phyloP scores from a whole-genome alignment of 352 stramenopile species.

The Phytophthora agathidicida region DNA sequence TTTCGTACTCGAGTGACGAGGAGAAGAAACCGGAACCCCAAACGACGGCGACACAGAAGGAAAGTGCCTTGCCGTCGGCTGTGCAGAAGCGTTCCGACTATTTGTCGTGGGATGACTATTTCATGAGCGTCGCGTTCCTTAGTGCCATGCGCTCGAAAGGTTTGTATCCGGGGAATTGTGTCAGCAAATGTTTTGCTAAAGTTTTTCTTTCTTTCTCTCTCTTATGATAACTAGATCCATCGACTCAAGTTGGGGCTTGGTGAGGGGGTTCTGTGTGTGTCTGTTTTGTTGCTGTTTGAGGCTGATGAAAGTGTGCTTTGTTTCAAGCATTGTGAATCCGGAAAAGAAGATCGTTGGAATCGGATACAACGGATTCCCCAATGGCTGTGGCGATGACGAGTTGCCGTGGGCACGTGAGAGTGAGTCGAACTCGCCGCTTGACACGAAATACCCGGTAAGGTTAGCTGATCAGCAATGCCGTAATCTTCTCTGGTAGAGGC shows the following conservation, averaged over 20 bases:
- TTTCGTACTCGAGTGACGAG: conserved; percentile 3
- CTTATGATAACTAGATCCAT: conserved; percentile 83
- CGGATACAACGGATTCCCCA: conserved; percentile 99
- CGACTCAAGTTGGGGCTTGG: conserved; percentile 97
- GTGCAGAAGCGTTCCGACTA: conserved; percentile 88
- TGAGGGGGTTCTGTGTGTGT: conserved; percentile 19
- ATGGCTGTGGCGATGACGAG: conserved; percentile 94
- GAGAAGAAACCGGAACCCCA: not conserved
- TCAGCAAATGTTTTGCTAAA: too few relatives aligned
- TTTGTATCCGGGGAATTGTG: conserved; percentile 22
- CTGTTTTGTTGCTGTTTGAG: not conserved
- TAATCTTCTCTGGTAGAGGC: not conserved
- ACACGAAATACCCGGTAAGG: conserved; percentile 95
- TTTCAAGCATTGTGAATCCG: conserved; percentile 95
- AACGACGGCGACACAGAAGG: not conserved
- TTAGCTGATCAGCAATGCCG: not conserved
- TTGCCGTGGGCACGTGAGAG: conserved; percentile 94
- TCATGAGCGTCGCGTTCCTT: conserved; percentile 99
- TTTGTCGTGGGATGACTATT: conserved; percentile 99
- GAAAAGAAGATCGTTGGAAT: conserved; percentile 98
- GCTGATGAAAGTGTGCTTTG: too few relatives aligned
- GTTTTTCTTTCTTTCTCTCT: too few relatives aligned
- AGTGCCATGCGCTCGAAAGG: conserved; percentile 98
- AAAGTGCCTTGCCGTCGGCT: not conserved
- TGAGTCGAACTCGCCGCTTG: conserved; percentile 70